These are phyloP conservation scores for Mucor velutinosus DNA, from an alignment of 371 early-diverging fungal genomes.

Conservation along the genomic window DNA sequence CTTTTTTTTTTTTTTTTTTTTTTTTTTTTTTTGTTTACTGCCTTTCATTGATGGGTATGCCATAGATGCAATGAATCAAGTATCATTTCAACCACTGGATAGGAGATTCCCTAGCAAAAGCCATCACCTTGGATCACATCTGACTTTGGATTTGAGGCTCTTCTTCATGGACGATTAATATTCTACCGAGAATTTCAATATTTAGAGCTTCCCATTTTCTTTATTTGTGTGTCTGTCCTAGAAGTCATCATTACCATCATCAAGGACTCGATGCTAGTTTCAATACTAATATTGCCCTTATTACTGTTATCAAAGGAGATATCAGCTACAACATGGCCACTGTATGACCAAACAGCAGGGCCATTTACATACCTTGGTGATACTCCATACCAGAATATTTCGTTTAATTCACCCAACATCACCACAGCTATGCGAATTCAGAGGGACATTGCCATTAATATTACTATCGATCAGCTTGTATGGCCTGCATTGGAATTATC, in stretches of 20 bases:
- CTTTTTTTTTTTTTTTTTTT: too few relatives aligned
- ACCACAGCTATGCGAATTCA: constrained; percentile 35
- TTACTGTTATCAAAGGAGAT: neutral
- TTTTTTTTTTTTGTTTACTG: too few relatives aligned
- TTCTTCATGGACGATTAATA: neutral
- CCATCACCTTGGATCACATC: neutral
- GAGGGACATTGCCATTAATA: constrained; percentile 44
- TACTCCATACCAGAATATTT: constrained; percentile 30
- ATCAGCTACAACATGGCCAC: neutral
- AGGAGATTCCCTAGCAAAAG: too few relatives aligned
- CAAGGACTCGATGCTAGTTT: neutral
- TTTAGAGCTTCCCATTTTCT: neutral
- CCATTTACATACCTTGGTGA: constrained; percentile 19
- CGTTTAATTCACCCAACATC: constrained; percentile 22
- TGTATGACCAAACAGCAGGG: neutral
- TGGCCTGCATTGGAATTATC: constrained; percentile 46
- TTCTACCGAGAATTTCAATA: neutral
- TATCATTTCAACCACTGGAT: too few relatives aligned
- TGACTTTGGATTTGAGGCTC: neutral
- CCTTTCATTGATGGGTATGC: too few relatives aligned
- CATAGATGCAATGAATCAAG: too few relatives aligned
- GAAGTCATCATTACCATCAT: neutral
- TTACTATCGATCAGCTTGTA: constrained; percentile 38
- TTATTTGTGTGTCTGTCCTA: neutral
- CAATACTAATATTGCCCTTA: neutral